Percentiles rank a stretch among this genome's conserved stretches.
Conservation (phyloP, 768 basidiomycete species). For the Mycena venus region DNA sequence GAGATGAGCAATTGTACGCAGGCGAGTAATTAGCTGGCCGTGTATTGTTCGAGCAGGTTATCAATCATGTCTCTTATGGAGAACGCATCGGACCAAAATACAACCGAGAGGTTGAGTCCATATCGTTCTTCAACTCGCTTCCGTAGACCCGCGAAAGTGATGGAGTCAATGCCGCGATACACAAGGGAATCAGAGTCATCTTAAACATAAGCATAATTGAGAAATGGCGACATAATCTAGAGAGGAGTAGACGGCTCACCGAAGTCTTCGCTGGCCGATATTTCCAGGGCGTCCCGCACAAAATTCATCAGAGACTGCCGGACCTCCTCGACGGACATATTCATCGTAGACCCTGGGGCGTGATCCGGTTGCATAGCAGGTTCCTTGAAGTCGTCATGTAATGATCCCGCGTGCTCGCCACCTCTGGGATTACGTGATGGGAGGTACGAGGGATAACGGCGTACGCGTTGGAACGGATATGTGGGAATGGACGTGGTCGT, state of each 20-base stretch:
- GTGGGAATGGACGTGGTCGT: constrained; percentile 15
- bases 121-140: constrained; percentile 3
- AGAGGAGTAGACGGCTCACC: not conserved
- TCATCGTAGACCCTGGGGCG: not conserved
- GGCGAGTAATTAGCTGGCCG: not conserved
- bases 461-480: constrained; percentile 30
- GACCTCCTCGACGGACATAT: constrained; percentile 4
- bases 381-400: not conserved
- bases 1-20: not conserved
- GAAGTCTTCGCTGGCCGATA: not conserved
- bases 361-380: not conserved
- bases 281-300: constrained; percentile 20
- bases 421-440: not conserved
- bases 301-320: constrained; percentile 2
- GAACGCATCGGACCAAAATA: constrained; percentile 30
- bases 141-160: constrained; percentile 15
- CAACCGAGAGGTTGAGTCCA: constrained; percentile 21
- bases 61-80: constrained; percentile 16
- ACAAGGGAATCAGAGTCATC: constrained; percentile 25
- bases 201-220: not conserved
- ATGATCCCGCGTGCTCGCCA: not conserved
- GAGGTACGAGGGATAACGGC: constrained; percentile 21
- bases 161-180: constrained; percentile 18
- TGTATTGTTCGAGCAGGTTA: constrained; percentile 14
- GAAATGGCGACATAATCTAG: not conserved